Conservation (phyloP, 306 rosid genomes). For the Dicorynia guianensis region DNA sequence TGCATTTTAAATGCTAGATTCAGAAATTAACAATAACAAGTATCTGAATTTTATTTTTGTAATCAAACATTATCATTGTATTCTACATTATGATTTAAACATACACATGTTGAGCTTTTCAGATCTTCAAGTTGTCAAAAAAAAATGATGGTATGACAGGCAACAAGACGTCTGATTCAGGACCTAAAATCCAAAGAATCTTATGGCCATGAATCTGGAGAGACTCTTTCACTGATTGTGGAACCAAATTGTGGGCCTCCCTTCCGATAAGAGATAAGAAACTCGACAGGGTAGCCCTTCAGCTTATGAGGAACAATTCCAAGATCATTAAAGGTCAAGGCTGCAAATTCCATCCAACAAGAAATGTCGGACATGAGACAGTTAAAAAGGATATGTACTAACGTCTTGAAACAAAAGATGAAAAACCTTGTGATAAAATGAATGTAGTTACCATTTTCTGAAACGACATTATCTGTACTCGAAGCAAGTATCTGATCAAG, state of each 20-base stretch:
- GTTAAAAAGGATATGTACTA: neutral
- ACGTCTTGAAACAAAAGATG: conserved; percentile 7
- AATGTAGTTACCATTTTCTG: conserved; percentile 69
- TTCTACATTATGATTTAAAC: conserved; percentile 29
- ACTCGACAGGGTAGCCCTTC: conserved; percentile 94
- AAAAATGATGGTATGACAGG: conserved; percentile 52
- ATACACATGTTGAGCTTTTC: conserved; percentile 45
- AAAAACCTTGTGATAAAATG: conserved; percentile 18
- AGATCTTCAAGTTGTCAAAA: conserved; percentile 45
- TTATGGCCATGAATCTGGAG: conserved; percentile 76
- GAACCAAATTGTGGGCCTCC: conserved; percentile 98
- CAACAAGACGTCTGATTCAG: conserved; percentile 39
- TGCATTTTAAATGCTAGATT: neutral
- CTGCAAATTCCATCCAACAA: conserved; percentile 56
- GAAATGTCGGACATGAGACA: conserved; percentile 25
- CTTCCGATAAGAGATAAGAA: conserved; percentile 77
- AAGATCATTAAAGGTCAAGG: conserved; percentile 89
- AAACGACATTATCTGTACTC: conserved; percentile 73
- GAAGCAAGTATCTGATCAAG: conserved; percentile 77
- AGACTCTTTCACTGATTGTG: conserved; percentile 82
- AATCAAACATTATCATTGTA: conserved; percentile 2
- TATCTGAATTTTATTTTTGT: conserved; percentile 34
- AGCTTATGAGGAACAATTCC: conserved; percentile 83
- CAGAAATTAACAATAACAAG: conserved; percentile 5
- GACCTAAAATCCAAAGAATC: conserved; percentile 33